phyloP scores from a whole-genome alignment of 192 early-diverging fungal species.

The Rhizoclosmatium sp. region DNA sequence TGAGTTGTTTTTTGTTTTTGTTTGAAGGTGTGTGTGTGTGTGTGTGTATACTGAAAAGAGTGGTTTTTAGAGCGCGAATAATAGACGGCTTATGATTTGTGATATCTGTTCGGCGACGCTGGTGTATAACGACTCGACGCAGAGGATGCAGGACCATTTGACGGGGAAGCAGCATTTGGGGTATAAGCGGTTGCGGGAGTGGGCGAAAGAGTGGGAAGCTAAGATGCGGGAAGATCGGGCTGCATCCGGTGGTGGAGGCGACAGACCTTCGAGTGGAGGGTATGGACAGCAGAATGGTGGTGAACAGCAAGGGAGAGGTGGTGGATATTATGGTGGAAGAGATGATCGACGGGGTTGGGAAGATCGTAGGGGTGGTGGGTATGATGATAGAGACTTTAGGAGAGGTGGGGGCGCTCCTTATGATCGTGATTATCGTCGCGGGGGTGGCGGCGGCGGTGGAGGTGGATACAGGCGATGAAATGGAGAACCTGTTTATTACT shows the following conservation, averaged over 20 bases:
- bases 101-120: slow-evolving; percentile 85
- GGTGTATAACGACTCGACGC: slow-evolving; percentile 84
- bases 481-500: too few species aligned
- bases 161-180: slow-evolving; percentile 88
- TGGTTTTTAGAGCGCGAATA: slow-evolving; percentile 46
- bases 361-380: slow-evolving; percentile 8
- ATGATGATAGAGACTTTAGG: background rate
- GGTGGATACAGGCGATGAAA: background rate
- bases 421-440: background rate
- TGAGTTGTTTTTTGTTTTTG: slow-evolving; percentile 43
- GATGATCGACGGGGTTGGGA: slow-evolving; percentile 36
- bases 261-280: slow-evolving; percentile 20
- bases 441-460: slow-evolving; percentile 1
- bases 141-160: slow-evolving; percentile 81
- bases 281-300: background rate
- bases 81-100: slow-evolving; percentile 81
- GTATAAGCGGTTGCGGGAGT: slow-evolving; percentile 78
- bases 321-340: slow-evolving; percentile 39
- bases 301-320: slow-evolving; percentile 32
- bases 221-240: slow-evolving; percentile 53
- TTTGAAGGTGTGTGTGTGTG: background rate
- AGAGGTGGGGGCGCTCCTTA: background rate
- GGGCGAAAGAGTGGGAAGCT: slow-evolving; percentile 71
- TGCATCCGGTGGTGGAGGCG: background rate
- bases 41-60: background rate